A percentile compares a stretch with the other conserved stretches of the same genome.
phyloP scores from a whole-genome alignment of 257 asterid species.

The Cynanchum wilfordii region DNA sequence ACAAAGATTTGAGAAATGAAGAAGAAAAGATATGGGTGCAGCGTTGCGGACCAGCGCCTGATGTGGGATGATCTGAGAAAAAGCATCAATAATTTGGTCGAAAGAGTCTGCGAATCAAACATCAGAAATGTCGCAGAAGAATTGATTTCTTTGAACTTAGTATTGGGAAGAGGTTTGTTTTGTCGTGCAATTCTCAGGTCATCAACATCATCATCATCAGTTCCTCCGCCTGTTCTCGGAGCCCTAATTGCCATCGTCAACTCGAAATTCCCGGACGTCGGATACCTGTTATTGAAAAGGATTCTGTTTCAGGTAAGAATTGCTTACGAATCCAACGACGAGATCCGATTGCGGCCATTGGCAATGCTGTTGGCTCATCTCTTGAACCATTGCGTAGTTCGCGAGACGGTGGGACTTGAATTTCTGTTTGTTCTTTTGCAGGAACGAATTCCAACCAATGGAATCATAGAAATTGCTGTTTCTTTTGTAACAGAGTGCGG shows the following conservation, averaged over 20 bases:
- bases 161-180: slow-evolving; percentile 32
- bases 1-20: not conserved
- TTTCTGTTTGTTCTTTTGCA: slow-evolving; percentile 13
- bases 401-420: slow-evolving; percentile 9
- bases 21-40: not conserved
- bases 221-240: slow-evolving; percentile 11
- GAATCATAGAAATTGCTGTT: slow-evolving; percentile 33
- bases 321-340: slow-evolving; percentile 1
- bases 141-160: slow-evolving; percentile 14
- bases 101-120: slow-evolving; percentile 15
- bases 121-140: slow-evolving; percentile 10
- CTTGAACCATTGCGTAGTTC: slow-evolving; percentile 23
- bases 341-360: not conserved
- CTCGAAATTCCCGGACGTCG: slow-evolving; percentile 26
- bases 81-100: slow-evolving; percentile 18
- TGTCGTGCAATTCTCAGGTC: slow-evolving; percentile 24
- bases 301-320: slow-evolving; percentile 5
- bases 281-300: slow-evolving; percentile 28
- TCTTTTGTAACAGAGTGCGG: slow-evolving; percentile 16
- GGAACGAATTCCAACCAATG: slow-evolving; percentile 20
- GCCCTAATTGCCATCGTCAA: slow-evolving; percentile 23
- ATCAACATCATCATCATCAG: not conserved
- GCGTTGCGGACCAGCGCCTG: slow-evolving; percentile 4
- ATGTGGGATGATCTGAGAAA: slow-evolving; percentile 27
- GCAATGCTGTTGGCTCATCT: slow-evolving; percentile 25